Evolutionary conservation across 2,329 filamentous ascomycete genomes (phyloP).

Genomic region (Keithomyces neogunnii): DNA sequence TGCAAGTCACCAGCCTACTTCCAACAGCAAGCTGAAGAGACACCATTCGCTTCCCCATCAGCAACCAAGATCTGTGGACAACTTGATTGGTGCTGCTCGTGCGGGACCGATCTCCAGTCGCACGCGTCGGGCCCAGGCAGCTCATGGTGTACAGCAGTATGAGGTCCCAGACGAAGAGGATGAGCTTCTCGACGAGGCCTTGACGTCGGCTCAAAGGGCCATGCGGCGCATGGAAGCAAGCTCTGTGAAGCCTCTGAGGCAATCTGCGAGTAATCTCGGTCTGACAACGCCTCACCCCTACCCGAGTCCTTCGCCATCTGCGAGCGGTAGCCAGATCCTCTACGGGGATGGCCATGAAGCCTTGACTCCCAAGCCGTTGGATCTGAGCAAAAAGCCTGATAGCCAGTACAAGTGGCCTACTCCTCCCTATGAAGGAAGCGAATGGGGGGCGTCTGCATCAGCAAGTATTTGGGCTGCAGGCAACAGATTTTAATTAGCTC

Average conservation of each 20-base stretch:
- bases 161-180: conserved; percentile 96
- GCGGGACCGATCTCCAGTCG: conserved; percentile 64
- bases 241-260: conserved; percentile 37
- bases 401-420: conserved; percentile 76
- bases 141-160: conserved; percentile 71
- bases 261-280: conserved; percentile 56
- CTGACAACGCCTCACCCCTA: conserved; percentile 45
- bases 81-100: conserved; percentile 47
- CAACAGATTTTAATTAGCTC: conserved; percentile 43
- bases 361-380: conserved; percentile 60
- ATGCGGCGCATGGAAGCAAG: conserved; percentile 59
- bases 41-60: conserved; percentile 58
- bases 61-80: conserved; percentile 56
- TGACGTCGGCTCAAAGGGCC: conserved; percentile 67
- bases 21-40: conserved; percentile 48
- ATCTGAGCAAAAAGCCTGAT: conserved; percentile 51
- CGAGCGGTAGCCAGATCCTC: conserved; percentile 68
- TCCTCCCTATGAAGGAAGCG: conserved; percentile 86
- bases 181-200: conserved; percentile 83
- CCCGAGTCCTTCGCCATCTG: conserved; percentile 65
- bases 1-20: conserved; percentile 40
- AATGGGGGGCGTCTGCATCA: conserved; percentile 79
- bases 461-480: conserved; percentile 73
- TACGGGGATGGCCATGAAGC: conserved; percentile 60
- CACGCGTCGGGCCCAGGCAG: conserved; percentile 68